Conservation (phyloP, 345 rosid genomes). For the Citrus sp. region DNA sequence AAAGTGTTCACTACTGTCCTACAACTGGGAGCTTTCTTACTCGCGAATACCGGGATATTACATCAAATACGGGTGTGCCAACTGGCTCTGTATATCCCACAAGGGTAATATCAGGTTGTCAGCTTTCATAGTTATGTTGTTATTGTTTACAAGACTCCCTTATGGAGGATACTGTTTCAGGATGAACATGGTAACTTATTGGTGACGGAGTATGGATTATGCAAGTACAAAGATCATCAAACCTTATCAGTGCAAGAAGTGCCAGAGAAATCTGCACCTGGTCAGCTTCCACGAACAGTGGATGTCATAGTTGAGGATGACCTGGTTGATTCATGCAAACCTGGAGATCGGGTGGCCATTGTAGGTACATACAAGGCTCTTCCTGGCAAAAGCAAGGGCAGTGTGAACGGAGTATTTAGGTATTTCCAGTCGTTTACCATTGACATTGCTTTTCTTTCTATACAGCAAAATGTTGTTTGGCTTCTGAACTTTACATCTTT, state of each 20-base stretch:
- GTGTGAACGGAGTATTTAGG: conserved; percentile 99
- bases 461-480: background rate
- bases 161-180: conserved; percentile 39
- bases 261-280: conserved; percentile 99
- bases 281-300: conserved; percentile 97
- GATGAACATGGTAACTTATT: conserved; percentile 85
- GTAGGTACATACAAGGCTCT: conserved; percentile 94
- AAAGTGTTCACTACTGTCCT: conserved; percentile 95
- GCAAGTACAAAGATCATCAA: conserved; percentile 97
- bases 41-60: conserved; percentile 90
- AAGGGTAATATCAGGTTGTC: conserved; percentile 52
- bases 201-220: conserved; percentile 95
- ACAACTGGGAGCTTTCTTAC: conserved; percentile 60
- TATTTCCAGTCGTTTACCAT: conserved; percentile 15
- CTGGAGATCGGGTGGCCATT: conserved; percentile 95
- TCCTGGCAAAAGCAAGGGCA: conserved; percentile 92
- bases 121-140: conserved; percentile 3
- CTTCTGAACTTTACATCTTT: conserved; percentile 7
- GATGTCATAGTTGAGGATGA: conserved; percentile 97
- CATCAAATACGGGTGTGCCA: conserved; percentile 84
- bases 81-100: conserved; percentile 99
- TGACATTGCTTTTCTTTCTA: conserved; percentile 4
- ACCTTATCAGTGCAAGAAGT: conserved; percentile 97
- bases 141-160: conserved; percentile 1
- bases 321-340: conserved; percentile 94